phyloP scores from a whole-genome alignment of 805 yeast genomes.

The Wickerhamomyces kurtzmanii region DNA sequence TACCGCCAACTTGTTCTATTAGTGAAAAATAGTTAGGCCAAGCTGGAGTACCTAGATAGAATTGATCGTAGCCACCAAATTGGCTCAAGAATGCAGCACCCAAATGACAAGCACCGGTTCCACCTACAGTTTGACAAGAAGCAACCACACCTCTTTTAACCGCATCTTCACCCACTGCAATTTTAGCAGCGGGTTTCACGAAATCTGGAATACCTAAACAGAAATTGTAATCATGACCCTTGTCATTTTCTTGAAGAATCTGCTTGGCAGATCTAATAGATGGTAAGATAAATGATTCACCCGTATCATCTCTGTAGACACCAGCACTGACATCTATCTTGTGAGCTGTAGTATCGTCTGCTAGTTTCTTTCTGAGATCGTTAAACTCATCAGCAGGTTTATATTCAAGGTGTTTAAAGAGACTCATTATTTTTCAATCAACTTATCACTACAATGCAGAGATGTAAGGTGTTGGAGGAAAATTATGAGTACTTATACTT shows the following conservation, averaged over 20 bases:
- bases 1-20: constrained; percentile 1
- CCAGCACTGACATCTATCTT: constrained; percentile 2
- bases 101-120: constrained; percentile 74
- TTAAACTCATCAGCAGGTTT: constrained; percentile 2
- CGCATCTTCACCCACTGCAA: constrained; percentile 49
- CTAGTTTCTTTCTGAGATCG: background rate
- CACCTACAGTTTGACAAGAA: constrained; percentile 69
- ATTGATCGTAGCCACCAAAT: constrained; percentile 23
- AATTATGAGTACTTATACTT: no score
- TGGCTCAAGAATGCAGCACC: constrained; percentile 50
- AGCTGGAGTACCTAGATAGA: constrained; percentile 1
- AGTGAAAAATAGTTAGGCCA: constrained; percentile 1
- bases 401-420: constrained; percentile 1
- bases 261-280: constrained; percentile 62
- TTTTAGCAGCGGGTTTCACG: constrained; percentile 48
- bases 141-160: constrained; percentile 43
- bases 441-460: no score
- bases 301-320: constrained; percentile 69
- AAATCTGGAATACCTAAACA: constrained; percentile 46
- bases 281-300: constrained; percentile 70
- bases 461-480: no score
- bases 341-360: background rate
- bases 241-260: constrained; percentile 30
- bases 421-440: constrained; percentile 1
- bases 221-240: constrained; percentile 73